These are phyloP conservation scores for Bolboschoenoplectus hybrid DNA, from an alignment of 202 grass and related monocot genomes.

Conservation along the genomic window DNA sequence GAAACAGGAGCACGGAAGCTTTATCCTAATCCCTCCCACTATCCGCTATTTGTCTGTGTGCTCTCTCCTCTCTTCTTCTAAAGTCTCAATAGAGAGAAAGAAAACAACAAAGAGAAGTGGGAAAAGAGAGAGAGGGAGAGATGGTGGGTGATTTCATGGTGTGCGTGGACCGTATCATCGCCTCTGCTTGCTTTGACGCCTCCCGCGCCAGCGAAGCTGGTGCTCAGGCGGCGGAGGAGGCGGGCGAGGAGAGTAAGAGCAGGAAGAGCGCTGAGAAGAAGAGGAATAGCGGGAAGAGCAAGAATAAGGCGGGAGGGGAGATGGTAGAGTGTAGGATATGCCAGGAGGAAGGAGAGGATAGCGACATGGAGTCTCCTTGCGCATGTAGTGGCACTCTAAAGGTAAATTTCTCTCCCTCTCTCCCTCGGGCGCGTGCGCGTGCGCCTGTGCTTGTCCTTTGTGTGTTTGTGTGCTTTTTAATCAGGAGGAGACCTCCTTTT, in stretches of 20 bases:
- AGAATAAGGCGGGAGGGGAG: slow-evolving; percentile 33
- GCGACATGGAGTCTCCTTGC: slow-evolving; percentile 87
- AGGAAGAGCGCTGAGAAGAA: slow-evolving; percentile 37
- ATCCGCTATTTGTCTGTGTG: slow-evolving; percentile 34
- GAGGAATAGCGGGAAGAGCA: slow-evolving; percentile 36
- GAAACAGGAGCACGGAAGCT: slow-evolving; percentile 7
- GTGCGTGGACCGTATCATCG: slow-evolving; percentile 50
- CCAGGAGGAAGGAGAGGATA: slow-evolving; percentile 89
- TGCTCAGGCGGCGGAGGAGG: slow-evolving; percentile 46
- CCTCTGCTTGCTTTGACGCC: slow-evolving; percentile 43
- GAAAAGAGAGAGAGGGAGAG: not conserved
- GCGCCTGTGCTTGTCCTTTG: not conserved
- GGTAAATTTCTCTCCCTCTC: slow-evolving; percentile 43
- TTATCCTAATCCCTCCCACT: slow-evolving; percentile 24
- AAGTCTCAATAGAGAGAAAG: not conserved
- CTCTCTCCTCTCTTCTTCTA: not conserved
- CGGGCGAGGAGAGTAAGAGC: slow-evolving; percentile 41
- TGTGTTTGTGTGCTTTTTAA: slow-evolving; percentile 5
- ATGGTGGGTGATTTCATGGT: slow-evolving; percentile 58
- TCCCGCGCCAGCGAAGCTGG: slow-evolving; percentile 35
- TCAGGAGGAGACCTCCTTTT: not conserved
- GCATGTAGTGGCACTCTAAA: slow-evolving; percentile 92
- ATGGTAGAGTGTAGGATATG: slow-evolving; percentile 90
- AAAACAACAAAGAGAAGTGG: not conserved
- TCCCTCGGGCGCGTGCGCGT: not conserved